Base-by-base conservation (phyloP, 371 early-diverging fungal genomes). In the Mucor irregularis region DNA sequence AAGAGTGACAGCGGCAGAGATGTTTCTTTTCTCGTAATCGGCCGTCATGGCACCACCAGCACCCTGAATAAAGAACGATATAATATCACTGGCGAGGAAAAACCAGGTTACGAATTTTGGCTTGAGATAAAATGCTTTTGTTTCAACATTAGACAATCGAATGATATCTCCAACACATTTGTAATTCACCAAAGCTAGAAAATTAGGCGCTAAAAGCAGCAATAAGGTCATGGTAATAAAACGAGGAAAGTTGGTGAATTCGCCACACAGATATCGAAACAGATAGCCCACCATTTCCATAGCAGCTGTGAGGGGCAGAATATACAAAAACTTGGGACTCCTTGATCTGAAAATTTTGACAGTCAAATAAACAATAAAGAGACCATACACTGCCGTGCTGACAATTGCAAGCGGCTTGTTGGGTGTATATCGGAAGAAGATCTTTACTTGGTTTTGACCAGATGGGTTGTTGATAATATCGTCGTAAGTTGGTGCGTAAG, bases 211-310 rank as follows among this genome's bases (percentile, higher is more conserved):
- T 16, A 58, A 29, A 3, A 60, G 24, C 4, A 54, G 13, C 21
- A 60, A 42, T 22, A 60, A 31, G 4, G 37, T 24, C 35, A 53
- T 49, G 13, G 21, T 25, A 14, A 31, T 22, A 14, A 38, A 56
- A 11, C n/a, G 19, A 14, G 9, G 8, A 16, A 30, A 29, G 13
- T 8, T 44, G 16, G 22, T 22, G 3, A 34, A 25, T 30, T 64
- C 46, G 34, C 51, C 48, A 28, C 68, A 68, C 0, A 64, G 19
- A 0, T 42, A 40, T 22, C 73, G 64, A 40, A 67, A 28, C 2
- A 50, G 43, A 44, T 71, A 73, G 3, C 72, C 73, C 1, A 64
- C n/a, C 4, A 64, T 50, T 30, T 71, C 72, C 31, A 55, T 39
- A 11, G 68, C 21, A 16, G 73, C 68, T 4, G 73, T 73, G 5